Percentiles rank a stretch among this genome's conserved stretches.
Evolutionary conservation across 2,329 filamentous ascomycete genomes (phyloP).

Genomic region (Botrytis fabae): DNA sequence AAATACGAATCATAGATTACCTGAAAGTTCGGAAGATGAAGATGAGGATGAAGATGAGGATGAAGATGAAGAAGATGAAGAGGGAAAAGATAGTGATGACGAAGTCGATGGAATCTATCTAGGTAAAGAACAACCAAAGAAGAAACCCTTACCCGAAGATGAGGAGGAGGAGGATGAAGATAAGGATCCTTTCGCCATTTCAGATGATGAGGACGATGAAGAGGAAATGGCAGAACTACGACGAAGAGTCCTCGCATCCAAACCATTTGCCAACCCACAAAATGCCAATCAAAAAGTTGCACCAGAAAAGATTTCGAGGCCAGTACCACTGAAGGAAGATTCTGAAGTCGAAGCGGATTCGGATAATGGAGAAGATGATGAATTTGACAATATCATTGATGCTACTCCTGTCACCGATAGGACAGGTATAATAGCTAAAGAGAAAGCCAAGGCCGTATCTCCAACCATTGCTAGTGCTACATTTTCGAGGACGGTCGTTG

Average conservation of each 20-base stretch:
- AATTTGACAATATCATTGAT: slow-evolving; percentile 91
- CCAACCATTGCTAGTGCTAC: slow-evolving; percentile 39
- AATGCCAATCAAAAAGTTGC: slow-evolving; percentile 52
- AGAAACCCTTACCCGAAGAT: slow-evolving; percentile 44
- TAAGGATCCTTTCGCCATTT: slow-evolving; percentile 63
- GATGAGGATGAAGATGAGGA: slow-evolving; percentile 50
- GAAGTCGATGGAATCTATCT: slow-evolving; percentile 61
- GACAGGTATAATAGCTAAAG: slow-evolving; percentile 65
- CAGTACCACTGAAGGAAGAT: slow-evolving; percentile 57
- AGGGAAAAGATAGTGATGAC: slow-evolving; percentile 49
- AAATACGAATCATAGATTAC: slow-evolving; percentile 72
- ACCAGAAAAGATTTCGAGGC: slow-evolving; percentile 62
- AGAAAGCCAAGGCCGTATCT: slow-evolving; percentile 37
- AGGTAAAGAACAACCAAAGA: slow-evolving; percentile 53
- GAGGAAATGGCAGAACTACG: slow-evolving; percentile 88
- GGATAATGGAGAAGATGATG: slow-evolving; percentile 67
- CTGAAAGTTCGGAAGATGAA: slow-evolving; percentile 55
- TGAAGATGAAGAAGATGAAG: slow-evolving; percentile 45
- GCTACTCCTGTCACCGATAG: slow-evolving; percentile 87
- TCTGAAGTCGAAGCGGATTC: slow-evolving; percentile 71
- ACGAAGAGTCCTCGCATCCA: slow-evolving; percentile 85
- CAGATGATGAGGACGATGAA: slow-evolving; percentile 75
- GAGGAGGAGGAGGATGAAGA: slow-evolving; percentile 56
- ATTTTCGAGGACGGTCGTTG: slow-evolving; percentile 42
- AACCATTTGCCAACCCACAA: slow-evolving; percentile 71